Evolutionary conservation across 352 stramenopile genomes (phyloP), one percentile per base, ranked within the genome.

Genomic region (Globisporangium yorkense): DNA sequence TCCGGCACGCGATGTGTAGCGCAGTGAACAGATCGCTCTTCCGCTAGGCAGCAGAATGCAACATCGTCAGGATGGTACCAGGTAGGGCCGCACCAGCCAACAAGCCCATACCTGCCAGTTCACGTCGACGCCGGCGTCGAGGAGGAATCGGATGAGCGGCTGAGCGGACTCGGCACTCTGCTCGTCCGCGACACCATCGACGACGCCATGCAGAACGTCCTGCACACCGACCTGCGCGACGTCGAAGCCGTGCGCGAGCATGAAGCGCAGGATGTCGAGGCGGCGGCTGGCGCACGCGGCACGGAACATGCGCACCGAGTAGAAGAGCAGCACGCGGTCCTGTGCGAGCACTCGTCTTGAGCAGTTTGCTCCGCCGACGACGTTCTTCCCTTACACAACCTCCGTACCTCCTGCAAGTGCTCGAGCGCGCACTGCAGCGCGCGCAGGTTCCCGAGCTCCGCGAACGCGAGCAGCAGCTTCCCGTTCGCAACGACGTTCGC

Each of bases 201-300:
- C 59, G 20, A 86, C 67, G 12, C 54, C 50, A 50, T 90, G 80
- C 9, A 92, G 54, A 18, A 80, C 49, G 47, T 87, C 75, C 43
- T 67, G 66, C 62, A 89, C 71, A 35, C 67, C 75, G n/a, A 71
- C 60, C 43, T 88, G 75, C 48, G 73, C 61, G 10, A 84, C 54
- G 46, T 88, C 73, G 50, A 92, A 89, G 55, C 80, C 80, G 31
- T 89, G 81, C 43, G 63, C 39, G 12, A 89, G 51, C 76, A 90
- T 74, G 53, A 88, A 80, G 7, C 65, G 72, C 41, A 92, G 51
- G 27, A 90, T 69, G 54, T 89, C 80, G 24, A 90, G 46, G 27
- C 71, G 72, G 3, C 57, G 68, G 9, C 48, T 52, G 3, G 41
- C 15, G 48, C 75, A 88, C 56, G 82, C 82, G 20, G 77, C 67